Evolutionary conservation across 2,329 filamentous ascomycete species (phyloP), one percentile per base, ranked within the genome.

Genomic region (Colletotrichum shisoi): DNA sequence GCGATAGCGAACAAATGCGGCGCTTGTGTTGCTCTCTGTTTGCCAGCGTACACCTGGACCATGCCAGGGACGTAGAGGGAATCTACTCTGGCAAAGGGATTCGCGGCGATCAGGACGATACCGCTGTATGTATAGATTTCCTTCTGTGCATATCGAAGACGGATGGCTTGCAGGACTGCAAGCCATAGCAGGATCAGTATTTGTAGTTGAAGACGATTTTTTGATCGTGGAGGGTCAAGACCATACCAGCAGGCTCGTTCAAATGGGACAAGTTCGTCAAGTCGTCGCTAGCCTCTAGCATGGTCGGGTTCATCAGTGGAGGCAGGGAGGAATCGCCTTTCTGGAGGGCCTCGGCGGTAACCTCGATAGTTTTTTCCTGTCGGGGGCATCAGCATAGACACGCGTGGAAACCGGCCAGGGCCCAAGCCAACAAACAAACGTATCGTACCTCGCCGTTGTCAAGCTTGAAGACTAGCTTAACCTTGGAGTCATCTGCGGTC

Each of bases 41-140:
- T 98, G 76, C 95, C 95, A 63, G 95, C 94, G 81, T 99, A 99
- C 45, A 98, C 93, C 79, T 99, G 95, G n/a, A 99, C 94, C 94
- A 99, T 99, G 71, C 95, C 95, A 19, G 94, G 94, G 12, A 99
- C 95, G 80, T 99, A 99, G 75, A 99, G 88, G 48, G 95, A 99
- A 79, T 99, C 95, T 72, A 99, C 94, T 71, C 95, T 88, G 61
- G 96, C 95, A 76, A 99, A 99, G 24, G 95, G 95, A 81, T 99
- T 99, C 70, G 95, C 96, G 70, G 95, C 95, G 82, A 99, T 99
- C 73, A 99, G 85, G 71, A 99, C 95, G 76, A 99, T 98, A 77
- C 95, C 95, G 78, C 93, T 97, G 83, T 99, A 99, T 76, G 95
- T 99, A 84, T 99, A 99, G 75, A 99, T 99, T 79, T 99, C 95